Evolutionary conservation across 306 rosid genomes (phyloP), one percentile per base, ranked within the genome.

Genomic region (Pyrus betulifolia): DNA sequence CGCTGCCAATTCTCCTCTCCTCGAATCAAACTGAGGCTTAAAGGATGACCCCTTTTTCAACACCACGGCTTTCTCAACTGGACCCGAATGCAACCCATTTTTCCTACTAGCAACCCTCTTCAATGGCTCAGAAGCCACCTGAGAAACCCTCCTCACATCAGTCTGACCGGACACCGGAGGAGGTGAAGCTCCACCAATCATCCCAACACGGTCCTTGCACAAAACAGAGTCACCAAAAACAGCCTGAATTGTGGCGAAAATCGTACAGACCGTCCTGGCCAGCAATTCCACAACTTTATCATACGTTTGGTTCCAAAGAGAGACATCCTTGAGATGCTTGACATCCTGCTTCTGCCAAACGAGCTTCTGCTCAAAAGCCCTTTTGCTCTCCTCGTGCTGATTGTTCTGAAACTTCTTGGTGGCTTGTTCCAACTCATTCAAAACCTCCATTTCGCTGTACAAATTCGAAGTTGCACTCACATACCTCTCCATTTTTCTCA

Each of bases 241-340:
- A 15, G 79, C 76, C 52, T 85, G 82, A 70, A 95, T 87, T 66
- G 96, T 83, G 2, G 96, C 95, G 75, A 88, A 92, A 66, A 95
- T 78, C 6, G 99, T 95, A 79, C 99, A 95, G 38, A 89, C 97
- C 4, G 97, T 89, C 77, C 99, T 89, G n/a, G 89, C 99, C 84
- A 95, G 77, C 80, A 95, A 79, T 76, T 95, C 99, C 72, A 95
- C 96, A 73, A 92, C 92, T 89, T 91, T 95, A 78, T 92, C 97
- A 85, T 84, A 95, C 0, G 89, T 89, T 84, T 92, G 93, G 78
- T 91, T 89, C 99, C 99, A 95, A 22, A 92, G 88, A 13, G 99
- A 90, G 82, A 89, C 45, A 31, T 95, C 93, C 85, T 87, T 87
- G 8, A 95, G 91, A 84, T 89, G 96, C 78, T 87, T 85, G 85